Base-by-base conservation (phyloP, 2,329 filamentous ascomycete genomes). In the Fulvia fulva region DNA sequence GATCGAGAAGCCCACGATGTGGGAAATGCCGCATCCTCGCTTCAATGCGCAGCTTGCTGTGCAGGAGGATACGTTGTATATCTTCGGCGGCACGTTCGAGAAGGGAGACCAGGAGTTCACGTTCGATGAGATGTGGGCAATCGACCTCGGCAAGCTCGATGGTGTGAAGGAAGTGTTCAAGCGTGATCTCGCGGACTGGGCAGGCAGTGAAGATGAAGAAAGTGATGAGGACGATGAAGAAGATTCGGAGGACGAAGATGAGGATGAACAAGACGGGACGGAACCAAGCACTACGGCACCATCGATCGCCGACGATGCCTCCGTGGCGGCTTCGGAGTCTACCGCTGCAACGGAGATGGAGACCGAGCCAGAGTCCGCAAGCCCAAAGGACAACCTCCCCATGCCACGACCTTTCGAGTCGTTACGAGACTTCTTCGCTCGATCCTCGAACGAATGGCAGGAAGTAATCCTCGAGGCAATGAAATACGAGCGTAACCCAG, bases 21-120 rank as follows among this genome's bases (percentile, higher is more conserved):
- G 89, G 78, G 92, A 96, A 71, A 87, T 95, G 71, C 94, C 94
- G 3, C 92, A 97, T 68, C 83, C 86, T 19, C 83, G 94, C 53
- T 99, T 99, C 78, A 97, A 97, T 67, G 87, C 91, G 1, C 89
- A 94, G 65, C 77, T 97, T 41, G 86, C 93, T 0, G 90, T 97
- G 0, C 92, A 97, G 74, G 90, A 92, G 64, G 94, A 99, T 72
- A 86, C 90, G 8, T 81, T 97, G 0, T 99, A 93, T 75, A 90
- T 97, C 55, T 97, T 95, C 69, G 92, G 94, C 28, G 94, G 94
- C 19, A 99, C 93, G 0, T 97, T 89, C 68, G 94, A 99, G 71
- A 94, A 96, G 71, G 93, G 90, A 19, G 94, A 99, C 68, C 84
- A 90, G 22, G 94, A 99, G 74, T 96, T 89, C 69, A 97, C 92